Percentiles rank a stretch among this genome's conserved stretches.
Conservation (phyloP, 306 rosid species). For the Rosa rugosa region DNA sequence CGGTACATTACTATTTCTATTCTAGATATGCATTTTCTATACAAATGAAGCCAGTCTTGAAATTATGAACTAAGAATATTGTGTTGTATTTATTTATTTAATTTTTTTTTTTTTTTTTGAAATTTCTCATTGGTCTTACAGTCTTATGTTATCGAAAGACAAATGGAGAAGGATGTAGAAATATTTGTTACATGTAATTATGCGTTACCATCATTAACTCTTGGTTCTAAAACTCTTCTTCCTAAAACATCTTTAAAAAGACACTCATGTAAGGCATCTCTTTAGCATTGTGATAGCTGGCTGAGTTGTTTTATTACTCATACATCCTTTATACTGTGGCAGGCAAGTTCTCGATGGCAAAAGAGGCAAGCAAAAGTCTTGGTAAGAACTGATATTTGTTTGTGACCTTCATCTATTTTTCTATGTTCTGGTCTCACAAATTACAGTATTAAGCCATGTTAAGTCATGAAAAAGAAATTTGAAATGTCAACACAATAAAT, state of each 20-base stretch:
- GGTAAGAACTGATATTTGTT: slow-evolving; percentile 46
- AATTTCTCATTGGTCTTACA: slow-evolving; percentile 7
- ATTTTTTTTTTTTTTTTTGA: no score
- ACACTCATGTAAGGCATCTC: slow-evolving; percentile 1
- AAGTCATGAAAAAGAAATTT: not conserved
- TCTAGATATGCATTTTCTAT: not conserved
- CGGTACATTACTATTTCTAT: slow-evolving; percentile 37
- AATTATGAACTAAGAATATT: not conserved
- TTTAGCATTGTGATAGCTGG: slow-evolving; percentile 6
- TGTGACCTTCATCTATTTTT: not conserved
- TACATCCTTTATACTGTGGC: slow-evolving; percentile 25
- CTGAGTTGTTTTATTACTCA: slow-evolving; percentile 12
- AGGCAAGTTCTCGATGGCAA: slow-evolving; percentile 95
- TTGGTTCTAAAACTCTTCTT: not conserved
- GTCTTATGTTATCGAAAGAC: not conserved
- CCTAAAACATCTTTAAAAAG: slow-evolving; percentile 12
- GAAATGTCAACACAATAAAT: not conserved
- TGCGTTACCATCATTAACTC: not conserved
- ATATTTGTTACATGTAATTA: not conserved
- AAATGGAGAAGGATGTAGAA: not conserved
- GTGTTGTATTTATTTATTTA: not conserved
- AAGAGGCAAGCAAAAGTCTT: slow-evolving; percentile 89
- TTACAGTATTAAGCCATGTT: not conserved
- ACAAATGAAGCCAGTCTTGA: not conserved
- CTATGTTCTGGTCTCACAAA: not conserved